A percentile compares a stretch with the other conserved stretches of the same genome.
phyloP scores from a whole-genome alignment of 768 basidiomycete genomes.

The Tylopilus vinaceipallidus region DNA sequence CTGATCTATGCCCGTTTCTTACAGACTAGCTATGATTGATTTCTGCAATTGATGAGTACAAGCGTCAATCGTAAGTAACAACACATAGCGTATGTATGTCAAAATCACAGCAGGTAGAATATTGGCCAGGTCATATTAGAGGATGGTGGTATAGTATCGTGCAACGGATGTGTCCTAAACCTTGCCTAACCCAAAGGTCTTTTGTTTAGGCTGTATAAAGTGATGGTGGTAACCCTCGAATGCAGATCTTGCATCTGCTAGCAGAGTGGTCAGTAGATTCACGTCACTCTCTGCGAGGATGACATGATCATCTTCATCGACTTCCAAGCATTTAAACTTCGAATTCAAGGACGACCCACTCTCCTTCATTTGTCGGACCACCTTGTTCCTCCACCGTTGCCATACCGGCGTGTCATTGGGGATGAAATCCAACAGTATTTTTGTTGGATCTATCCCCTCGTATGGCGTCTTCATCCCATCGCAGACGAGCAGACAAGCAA shows the following conservation, averaged over 20 bases:
- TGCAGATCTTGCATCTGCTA: conserved; percentile 18
- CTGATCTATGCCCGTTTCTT: too few species aligned
- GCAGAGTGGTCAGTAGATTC: conserved; percentile 15
- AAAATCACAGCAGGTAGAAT: too few species aligned
- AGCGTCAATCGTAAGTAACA: too few species aligned
- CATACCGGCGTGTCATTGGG: conserved; percentile 25
- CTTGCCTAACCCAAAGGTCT: too few species aligned
- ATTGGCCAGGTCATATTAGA: too few species aligned
- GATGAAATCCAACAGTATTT: conserved; percentile 20
- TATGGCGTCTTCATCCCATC: conserved; percentile 19
- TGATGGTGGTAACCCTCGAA: conserved; percentile 24
- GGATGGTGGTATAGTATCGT: too few species aligned
- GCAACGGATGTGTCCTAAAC: too few species aligned
- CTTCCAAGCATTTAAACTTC: not conserved
- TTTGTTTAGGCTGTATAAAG: too few species aligned
- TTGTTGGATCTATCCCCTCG: conserved; percentile 4
- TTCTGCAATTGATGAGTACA: too few species aligned
- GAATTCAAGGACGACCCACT: not conserved
- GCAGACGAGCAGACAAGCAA: conserved; percentile 25
- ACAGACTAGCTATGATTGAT: too few species aligned
- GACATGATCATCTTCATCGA: conserved; percentile 8
- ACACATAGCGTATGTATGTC: too few species aligned
- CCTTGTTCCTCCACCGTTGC: conserved; percentile 26
- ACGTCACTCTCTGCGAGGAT: conserved; percentile 9
- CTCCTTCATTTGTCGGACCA: conserved; percentile 19